A percentile compares a stretch with the other conserved stretches of the same genome.
Conservation (phyloP, 31 red algal genomes). For the Odonthalia washingtoniensis region DNA sequence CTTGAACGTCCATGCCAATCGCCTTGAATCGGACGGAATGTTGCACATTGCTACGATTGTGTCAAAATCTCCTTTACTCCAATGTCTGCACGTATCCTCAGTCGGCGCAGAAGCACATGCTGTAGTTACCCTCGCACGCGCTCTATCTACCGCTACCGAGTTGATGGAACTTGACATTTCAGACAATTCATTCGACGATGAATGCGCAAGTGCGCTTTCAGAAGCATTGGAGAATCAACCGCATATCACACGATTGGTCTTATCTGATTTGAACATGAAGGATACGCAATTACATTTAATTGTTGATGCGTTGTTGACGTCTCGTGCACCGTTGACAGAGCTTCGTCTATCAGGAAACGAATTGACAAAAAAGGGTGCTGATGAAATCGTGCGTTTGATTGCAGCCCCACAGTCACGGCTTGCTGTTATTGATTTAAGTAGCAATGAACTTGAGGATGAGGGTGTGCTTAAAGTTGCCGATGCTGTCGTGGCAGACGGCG, state of each 20-base stretch:
- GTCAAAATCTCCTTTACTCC: slow-evolving; percentile 34
- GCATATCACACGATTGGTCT: slow-evolving; percentile 23
- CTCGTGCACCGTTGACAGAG: slow-evolving; percentile 4
- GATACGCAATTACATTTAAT: slow-evolving; percentile 22
- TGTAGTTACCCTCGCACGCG: slow-evolving; percentile 11
- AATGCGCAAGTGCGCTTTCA: slow-evolving; percentile 18
- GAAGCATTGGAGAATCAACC: neutral
- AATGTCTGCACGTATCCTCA: slow-evolving; percentile 44
- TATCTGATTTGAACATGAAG: slow-evolving; percentile 47
- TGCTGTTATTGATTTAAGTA: slow-evolving; percentile 28
- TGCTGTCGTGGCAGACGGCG: neutral
- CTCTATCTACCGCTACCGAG: neutral
- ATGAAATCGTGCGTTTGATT: neutral
- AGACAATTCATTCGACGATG: slow-evolving; percentile 39
- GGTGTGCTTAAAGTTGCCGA: neutral
- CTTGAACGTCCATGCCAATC: slow-evolving; percentile 45
- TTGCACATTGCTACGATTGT: slow-evolving; percentile 38
- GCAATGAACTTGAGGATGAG: slow-evolving; percentile 30
- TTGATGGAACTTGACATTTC: slow-evolving; percentile 47
- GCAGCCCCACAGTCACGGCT: neutral
- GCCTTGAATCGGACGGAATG: slow-evolving; percentile 44
- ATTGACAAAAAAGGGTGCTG: neutral
- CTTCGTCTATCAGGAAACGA: slow-evolving; percentile 44
- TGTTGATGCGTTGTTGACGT: slow-evolving; percentile 16
- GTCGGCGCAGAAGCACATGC: slow-evolving; percentile 17